Conservation (phyloP, 108 stramenopile species). For the Phaeodactylum tricornutum region DNA sequence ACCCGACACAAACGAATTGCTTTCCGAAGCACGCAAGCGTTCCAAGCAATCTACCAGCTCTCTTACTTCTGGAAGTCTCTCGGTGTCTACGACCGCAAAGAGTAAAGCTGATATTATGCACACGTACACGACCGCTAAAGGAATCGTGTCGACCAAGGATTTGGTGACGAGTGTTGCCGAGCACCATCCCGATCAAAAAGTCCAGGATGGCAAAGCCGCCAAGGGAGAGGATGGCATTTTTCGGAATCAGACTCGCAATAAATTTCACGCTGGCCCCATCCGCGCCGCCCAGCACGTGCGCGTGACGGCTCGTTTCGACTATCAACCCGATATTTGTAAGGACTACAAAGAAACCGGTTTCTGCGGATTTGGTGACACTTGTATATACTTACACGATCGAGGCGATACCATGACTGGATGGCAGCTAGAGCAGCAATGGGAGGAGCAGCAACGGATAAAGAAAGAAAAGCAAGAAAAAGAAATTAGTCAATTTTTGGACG, state of each 20-base stretch:
- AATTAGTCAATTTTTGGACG: slow-evolving; percentile 52
- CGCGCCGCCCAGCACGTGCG: slow-evolving; percentile 80
- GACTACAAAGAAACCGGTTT: slow-evolving; percentile 99
- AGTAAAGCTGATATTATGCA: slow-evolving; percentile 22
- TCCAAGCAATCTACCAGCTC: slow-evolving; percentile 8
- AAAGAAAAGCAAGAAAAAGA: slow-evolving; percentile 44
- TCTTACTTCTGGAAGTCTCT: slow-evolving; percentile 6
- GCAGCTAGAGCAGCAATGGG: slow-evolving; percentile 93
- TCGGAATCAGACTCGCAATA: slow-evolving; percentile 13
- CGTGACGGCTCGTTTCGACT: slow-evolving; percentile 90
- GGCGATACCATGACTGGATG: slow-evolving; percentile 90
- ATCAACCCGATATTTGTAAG: slow-evolving; percentile 98
- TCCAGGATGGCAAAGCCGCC: background rate
- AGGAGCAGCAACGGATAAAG: slow-evolving; percentile 77
- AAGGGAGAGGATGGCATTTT: slow-evolving; percentile 16
- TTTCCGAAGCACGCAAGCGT: slow-evolving; percentile 42
- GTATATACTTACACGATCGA: slow-evolving; percentile 96
- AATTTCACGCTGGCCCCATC: slow-evolving; percentile 82
- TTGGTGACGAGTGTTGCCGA: slow-evolving; percentile 42
- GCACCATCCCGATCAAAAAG: slow-evolving; percentile 27
- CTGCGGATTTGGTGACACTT: slow-evolving; percentile 98
- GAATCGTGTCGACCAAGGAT: slow-evolving; percentile 22
- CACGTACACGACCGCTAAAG: slow-evolving; percentile 27
- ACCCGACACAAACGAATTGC: slow-evolving; percentile 15
- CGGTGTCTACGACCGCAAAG: background rate